Percentiles rank a stretch among this genome's conserved stretches.
Conservation (phyloP, 2,329 filamentous ascomycete species). For the Pseudomassariella vexata region DNA sequence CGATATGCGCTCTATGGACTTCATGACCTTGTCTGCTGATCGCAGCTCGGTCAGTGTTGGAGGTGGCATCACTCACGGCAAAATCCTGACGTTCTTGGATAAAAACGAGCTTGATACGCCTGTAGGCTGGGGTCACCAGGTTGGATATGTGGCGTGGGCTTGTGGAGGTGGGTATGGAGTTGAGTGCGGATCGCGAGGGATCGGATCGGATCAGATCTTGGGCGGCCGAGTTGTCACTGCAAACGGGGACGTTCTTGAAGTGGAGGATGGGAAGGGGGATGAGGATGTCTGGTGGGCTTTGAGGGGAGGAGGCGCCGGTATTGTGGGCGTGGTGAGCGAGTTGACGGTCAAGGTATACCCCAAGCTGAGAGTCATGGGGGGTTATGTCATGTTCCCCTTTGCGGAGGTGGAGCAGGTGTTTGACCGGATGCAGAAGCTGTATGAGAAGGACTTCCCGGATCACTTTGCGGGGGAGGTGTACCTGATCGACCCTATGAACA, state of each 20-base stretch:
- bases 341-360: constrained; percentile 6
- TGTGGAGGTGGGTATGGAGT: constrained; percentile 8
- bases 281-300: constrained; percentile 6
- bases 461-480: constrained; percentile 6
- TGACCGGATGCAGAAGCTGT: constrained; percentile 4
- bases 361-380: constrained; percentile 3
- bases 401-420: constrained; percentile 4
- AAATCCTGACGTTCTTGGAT: constrained; percentile 3
- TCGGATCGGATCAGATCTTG: constrained; percentile 7
- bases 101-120: constrained; percentile 5
- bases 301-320: constrained; percentile 5
- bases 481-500: constrained; percentile 3
- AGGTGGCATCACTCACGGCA: constrained; percentile 3
- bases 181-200: constrained; percentile 2
- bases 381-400: constrained; percentile 5
- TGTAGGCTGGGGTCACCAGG: constrained; percentile 5
- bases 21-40: constrained; percentile 1
- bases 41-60: constrained; percentile 3
- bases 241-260: constrained; percentile 2
- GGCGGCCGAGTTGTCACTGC: constrained; percentile 6
- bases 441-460: constrained; percentile 2
- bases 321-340: constrained; percentile 8
- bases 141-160: constrained; percentile 8
- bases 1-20: constrained; percentile 6
- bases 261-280: background rate